Evolutionary conservation across 108 stramenopile species (phyloP).

Genomic region (Fragilariopsis cylindrus): DNA sequence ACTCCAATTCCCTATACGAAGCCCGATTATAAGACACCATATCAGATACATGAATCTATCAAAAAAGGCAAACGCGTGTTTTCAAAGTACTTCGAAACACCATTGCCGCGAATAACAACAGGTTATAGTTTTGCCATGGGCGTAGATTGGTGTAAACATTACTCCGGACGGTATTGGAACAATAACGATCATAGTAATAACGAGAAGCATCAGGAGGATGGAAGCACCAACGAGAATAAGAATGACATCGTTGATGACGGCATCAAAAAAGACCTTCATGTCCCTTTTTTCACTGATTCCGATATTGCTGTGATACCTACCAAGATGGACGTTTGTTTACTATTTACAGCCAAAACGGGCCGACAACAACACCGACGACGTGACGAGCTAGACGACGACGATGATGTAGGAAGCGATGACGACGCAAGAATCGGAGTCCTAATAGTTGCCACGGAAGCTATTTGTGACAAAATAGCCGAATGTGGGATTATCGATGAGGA

Average conservation of each 20-base stretch:
- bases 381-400: too few species aligned
- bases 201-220: not conserved
- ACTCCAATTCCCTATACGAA: slow-evolving; percentile 14
- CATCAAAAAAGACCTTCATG: slow-evolving; percentile 3
- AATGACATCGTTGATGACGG: not conserved
- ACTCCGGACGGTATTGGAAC: not conserved
- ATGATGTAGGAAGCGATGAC: too few species aligned
- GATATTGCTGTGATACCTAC: not conserved
- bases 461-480: not conserved
- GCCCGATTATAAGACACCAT: slow-evolving; percentile 18
- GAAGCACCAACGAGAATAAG: not conserved
- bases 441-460: not conserved
- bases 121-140: slow-evolving; percentile 7
- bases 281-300: not conserved
- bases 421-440: not conserved
- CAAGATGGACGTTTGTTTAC: not conserved
- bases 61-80: not conserved
- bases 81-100: not conserved
- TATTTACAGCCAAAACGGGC: slow-evolving; percentile 4
- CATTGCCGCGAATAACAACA: slow-evolving; percentile 10
- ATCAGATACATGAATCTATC: slow-evolving; percentile 15
- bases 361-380: not conserved
- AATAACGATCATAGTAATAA: not conserved
- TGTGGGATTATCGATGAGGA: slow-evolving; percentile 11
- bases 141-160: slow-evolving; percentile 1